Base-by-base conservation (phyloP, 306 rosid species). In the Dryas alaskensis region DNA sequence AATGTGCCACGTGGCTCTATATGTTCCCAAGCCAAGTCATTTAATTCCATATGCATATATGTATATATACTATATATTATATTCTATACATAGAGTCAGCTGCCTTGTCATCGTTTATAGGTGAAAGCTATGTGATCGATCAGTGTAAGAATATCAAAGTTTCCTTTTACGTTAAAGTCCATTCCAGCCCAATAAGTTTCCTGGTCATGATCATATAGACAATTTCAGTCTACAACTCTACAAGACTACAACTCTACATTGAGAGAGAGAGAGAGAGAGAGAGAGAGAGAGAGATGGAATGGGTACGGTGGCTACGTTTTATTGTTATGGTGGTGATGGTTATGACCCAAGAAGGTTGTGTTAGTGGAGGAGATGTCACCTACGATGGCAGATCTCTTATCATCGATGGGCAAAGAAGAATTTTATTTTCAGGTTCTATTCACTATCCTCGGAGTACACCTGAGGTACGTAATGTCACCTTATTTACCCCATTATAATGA, bases 401-500 rank as follows among this genome's bases (percentile, higher is more conserved):
- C 71, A 80, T 93, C 39, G 67, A 78, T 50, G 98, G 93, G 39
- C 75, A 84, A 4, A 80, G 96, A 60, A 80, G 76, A 19, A 52
- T 93, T 50, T 89, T 93, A 10, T 89, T 93, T 77, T 90, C 98
- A 0, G 97, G 96, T 75, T 93, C 93, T 0, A 89, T 93, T 77
- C 98, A 93, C 52, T 93, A 93, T 79, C 92, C 96, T 70, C 95
- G 98, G 50, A 90, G 96, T 78, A 89, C 97, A 62, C 96, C 98
- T 12, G 79, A 87, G 86, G 98, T 92, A 76, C 6, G 0, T 45
- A 31, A 31, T 31, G 37, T 31, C 37, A 31, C 3, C 37, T 31
- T 31, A 1, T 31, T 31, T 31, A 1, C 37, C 37, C 37, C 37
- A 31, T 31, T 31, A 31, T 31, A 31, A 31, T 31, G 2, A 31